Evolutionary conservation across 331 rosid species (phyloP), one percentile per base, ranked within the genome.

Genomic region (Quercus tomentella): DNA sequence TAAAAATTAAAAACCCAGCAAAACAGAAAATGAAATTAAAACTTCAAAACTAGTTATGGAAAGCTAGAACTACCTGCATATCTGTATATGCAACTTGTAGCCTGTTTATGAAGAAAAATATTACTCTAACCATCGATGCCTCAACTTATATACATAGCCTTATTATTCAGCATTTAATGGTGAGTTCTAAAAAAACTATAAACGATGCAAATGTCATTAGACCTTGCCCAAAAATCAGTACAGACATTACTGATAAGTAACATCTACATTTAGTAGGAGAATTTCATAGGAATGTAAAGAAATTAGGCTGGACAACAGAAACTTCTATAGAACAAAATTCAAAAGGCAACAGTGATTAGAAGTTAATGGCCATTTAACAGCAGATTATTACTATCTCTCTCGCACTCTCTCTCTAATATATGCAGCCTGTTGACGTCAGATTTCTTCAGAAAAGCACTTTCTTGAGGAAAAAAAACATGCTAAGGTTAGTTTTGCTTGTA

Each of bases 241-340:
- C 22, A 58, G 57, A 62, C 58, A 9, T 23, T 9, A 49, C 51
- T 12, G 41, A 8, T 33, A 77, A 55, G 56, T 51, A 56, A 63
- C 72, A 58, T 52, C 70, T 79, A 72, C 62, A 30, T 62, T 80
- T 41, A 25, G 54, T 21, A 22, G 41, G 22, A n/a, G 77, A 67
- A 62, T 66, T 63, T 16, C 55, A 41, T 26, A 72, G 5, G 56
- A 79, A 18, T n/a, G 63, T 75, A 26, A 43, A 26, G 71, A 73
- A 73, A 70, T 62, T 25, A 68, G 45, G 67, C 18, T 73, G 37
- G 72, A 52, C 67, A 30, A 17, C 41, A 26, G 68, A 9, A 41
- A 66, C 4, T 26, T 68, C 33, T 56, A 2, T 1, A 72, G 22
- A 79, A 20, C 69, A 62, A 73, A 79, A 61, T 30, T 80, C 49